phyloP scores from a whole-genome alignment of 2,329 filamentous ascomycete genomes.

The Ceratocystis cacaofunesta region DNA sequence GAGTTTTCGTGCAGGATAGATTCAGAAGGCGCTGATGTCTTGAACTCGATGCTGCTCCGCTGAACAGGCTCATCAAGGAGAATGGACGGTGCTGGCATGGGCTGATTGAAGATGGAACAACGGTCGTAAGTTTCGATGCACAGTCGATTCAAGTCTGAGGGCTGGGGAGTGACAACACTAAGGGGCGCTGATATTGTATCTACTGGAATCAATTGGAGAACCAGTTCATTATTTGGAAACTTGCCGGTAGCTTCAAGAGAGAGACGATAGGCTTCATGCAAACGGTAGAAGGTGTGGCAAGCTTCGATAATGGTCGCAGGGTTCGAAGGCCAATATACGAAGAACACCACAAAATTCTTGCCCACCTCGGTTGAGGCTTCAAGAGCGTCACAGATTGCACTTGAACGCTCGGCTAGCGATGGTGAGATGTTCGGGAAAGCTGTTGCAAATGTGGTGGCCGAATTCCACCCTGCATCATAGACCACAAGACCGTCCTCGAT shows the following conservation, averaged over 20 bases:
- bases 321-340: conserved; percentile 53
- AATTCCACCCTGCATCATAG: conserved; percentile 10
- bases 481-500: conserved; percentile 34
- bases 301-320: conserved; percentile 51
- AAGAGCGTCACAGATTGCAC: conserved; percentile 23
- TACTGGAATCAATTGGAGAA: conserved; percentile 56
- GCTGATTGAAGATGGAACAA: conserved; percentile 38
- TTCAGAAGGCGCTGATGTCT: conserved; percentile 52
- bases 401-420: conserved; percentile 33
- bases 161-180: conserved; percentile 46
- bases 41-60: conserved; percentile 62
- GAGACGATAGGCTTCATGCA: conserved; percentile 41
- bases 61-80: conserved; percentile 52
- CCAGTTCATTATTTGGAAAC: conserved; percentile 10
- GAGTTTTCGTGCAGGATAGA: conserved; percentile 66
- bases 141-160: conserved; percentile 43
- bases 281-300: conserved; percentile 57
- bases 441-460: not conserved
- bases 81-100: conserved; percentile 53
- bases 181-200: conserved; percentile 50
- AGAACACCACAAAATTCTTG: conserved; percentile 59
- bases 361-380: conserved; percentile 29
- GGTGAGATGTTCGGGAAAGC: conserved; percentile 19
- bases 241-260: not conserved
- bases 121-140: conserved; percentile 67